phyloP scores from a whole-genome alignment of 495 filamentous ascomycete species.

The Parathielavia hyrcaniae region DNA sequence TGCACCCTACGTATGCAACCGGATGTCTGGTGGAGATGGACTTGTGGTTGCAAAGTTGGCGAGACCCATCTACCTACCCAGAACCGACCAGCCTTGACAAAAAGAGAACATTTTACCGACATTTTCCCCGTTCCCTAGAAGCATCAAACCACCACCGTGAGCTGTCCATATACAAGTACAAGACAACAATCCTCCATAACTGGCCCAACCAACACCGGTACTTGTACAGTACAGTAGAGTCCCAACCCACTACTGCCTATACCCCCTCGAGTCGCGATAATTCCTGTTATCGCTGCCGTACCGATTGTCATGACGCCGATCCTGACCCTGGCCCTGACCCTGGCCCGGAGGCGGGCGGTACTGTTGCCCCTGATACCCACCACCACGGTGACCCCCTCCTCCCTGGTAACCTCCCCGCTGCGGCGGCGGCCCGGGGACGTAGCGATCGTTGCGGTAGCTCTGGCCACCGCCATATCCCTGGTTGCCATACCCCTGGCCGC shows the following conservation, averaged over 20 bases:
- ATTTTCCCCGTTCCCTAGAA: neutral
- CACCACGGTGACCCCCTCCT: constrained; percentile 19
- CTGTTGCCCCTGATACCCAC: constrained; percentile 10
- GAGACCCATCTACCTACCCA: too few relatives aligned
- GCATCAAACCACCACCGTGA: neutral
- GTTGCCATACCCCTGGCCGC: constrained; percentile 6
- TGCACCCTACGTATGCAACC: too few relatives aligned
- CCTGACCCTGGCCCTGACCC: constrained; percentile 6
- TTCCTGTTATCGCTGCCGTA: constrained; percentile 13
- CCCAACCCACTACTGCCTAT: neutral
- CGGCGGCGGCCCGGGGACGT: constrained; percentile 8
- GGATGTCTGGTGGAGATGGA: too few relatives aligned
- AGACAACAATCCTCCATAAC: neutral
- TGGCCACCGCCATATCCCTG: constrained; percentile 12
- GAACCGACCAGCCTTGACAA: neutral
- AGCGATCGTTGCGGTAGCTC: constrained; percentile 10
- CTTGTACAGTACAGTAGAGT: too few relatives aligned
- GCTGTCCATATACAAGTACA: neutral
- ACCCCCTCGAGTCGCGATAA: constrained; percentile 8
- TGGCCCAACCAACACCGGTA: too few relatives aligned
- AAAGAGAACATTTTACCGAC: neutral
- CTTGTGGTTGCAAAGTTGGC: too few relatives aligned
- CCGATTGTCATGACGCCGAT: constrained; percentile 8
- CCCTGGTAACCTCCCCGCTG: constrained; percentile 11
- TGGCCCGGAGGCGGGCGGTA: constrained; percentile 1